Evolutionary conservation across 768 basidiomycete species (phyloP), one percentile per base, ranked within the genome.

Genomic region (Agrocybe chaxingu): DNA sequence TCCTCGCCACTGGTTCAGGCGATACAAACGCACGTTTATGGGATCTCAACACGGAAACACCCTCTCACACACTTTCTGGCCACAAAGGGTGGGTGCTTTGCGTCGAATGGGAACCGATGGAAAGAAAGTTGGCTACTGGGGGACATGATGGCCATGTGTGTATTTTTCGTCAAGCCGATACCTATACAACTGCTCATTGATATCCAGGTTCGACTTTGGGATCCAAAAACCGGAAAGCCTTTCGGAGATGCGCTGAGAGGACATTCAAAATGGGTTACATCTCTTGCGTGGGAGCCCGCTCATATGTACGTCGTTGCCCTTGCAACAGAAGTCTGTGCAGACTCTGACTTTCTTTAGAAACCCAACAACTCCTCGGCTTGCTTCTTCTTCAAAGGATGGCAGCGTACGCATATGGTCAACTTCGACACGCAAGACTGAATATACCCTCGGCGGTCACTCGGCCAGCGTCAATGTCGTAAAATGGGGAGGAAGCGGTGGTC

Each of bases 1-100:
- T 89, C 38, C 85, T 97, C 11, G 96, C 94, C 8, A 99, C 97
- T 0, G 97, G 97, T 1, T 92, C 93, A 0, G 97, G 95, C 1
- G 97, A 98, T 62, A 92, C 89, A 24, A 90, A 87, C 50, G 93
- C 88, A 9, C 82, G 97, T 3, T 70, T 99, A 18, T 98, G 97
- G 97, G 88, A 98, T 67, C 79, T 98, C 43, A 80, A 87, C 61
- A 96, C 90, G 0, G 97, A 98, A 66, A 87, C 84, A 5, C 96
- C 97, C 1, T 91, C 89, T 36, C 87, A 91, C 63, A 87, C 85
- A 10, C 76, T 98, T 12, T 69, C 79, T 0, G 97, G 97, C 0
- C 97, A 99, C 62, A 84, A 84, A 57, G 95, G 94, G 0, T 98
- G 95, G 96, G 93, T 99, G 1, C 77, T 98, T 1, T 98, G 93